These are phyloP conservation scores for Reutealis trisperma DNA, from an alignment of 345 rosid species.

Conservation along the genomic window DNA sequence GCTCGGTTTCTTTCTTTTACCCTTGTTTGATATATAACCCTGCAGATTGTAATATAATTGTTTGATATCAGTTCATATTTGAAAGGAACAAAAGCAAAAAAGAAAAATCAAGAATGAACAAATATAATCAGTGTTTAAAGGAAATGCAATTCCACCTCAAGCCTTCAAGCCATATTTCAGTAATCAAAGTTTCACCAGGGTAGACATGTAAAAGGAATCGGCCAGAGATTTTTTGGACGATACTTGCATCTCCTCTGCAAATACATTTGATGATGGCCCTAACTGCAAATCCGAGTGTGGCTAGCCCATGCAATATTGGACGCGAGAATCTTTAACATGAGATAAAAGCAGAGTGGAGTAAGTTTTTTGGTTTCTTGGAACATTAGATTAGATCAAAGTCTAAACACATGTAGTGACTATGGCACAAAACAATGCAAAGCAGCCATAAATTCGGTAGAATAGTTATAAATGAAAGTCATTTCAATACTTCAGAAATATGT, in stretches of 20 bases:
- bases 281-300: constrained; percentile 80
- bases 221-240: constrained; percentile 62
- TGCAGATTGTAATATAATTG: constrained; percentile 32
- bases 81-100: too few relatives aligned
- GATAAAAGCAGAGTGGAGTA: constrained; percentile 25
- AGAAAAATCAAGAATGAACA: background rate
- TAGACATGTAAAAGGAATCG: constrained; percentile 78
- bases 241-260: constrained; percentile 66
- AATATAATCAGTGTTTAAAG: background rate
- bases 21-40: constrained; percentile 66
- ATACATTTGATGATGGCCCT: constrained; percentile 78
- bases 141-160: constrained; percentile 45
- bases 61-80: background rate
- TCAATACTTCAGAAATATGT: background rate
- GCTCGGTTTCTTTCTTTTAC: constrained; percentile 64
- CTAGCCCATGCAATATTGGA: constrained; percentile 87
- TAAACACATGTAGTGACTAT: background rate
- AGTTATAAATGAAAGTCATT: background rate
- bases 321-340: constrained; percentile 55
- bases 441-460: background rate
- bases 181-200: constrained; percentile 79
- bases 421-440: background rate
- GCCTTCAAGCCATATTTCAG: constrained; percentile 87
- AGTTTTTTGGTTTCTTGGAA: background rate
- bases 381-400: background rate